phyloP scores from a whole-genome alignment of 1,139 yeast genomes.

The Pichia sp. region DNA sequence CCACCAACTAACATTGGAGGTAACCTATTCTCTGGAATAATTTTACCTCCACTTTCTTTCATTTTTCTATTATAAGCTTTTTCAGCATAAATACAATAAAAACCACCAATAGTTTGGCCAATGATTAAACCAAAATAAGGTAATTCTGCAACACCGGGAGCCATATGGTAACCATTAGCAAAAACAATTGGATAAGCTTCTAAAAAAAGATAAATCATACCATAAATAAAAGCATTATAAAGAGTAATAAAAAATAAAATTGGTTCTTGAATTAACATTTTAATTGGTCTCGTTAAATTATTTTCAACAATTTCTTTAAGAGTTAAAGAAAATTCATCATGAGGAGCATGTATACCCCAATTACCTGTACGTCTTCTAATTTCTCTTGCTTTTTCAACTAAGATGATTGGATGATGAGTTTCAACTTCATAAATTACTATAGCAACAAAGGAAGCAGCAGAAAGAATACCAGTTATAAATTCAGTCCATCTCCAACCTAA shows the following conservation, averaged over 20 bases:
- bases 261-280: constrained; percentile 67
- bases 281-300: constrained; percentile 63
- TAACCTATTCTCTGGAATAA: constrained; percentile 75
- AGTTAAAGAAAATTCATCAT: constrained; percentile 48
- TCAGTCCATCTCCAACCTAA: constrained; percentile 78
- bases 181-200: constrained; percentile 79
- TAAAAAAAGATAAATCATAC: constrained; percentile 68
- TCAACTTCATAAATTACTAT: constrained; percentile 49
- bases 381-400: constrained; percentile 55
- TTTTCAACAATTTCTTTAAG: constrained; percentile 57
- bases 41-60: constrained; percentile 47
- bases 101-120: constrained; percentile 59
- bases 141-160: constrained; percentile 51
- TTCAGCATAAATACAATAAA: constrained; percentile 34
- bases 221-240: constrained; percentile 80
- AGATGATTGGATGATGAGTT: constrained; percentile 54
- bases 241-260: constrained; percentile 61
- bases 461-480: constrained; percentile 58
- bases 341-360: constrained; percentile 85
- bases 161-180: constrained; percentile 51
- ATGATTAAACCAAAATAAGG: constrained; percentile 58
- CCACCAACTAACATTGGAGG: constrained; percentile 70
- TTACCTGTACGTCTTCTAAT: constrained; percentile 55
- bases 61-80: constrained; percentile 36
- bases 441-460: constrained; percentile 38